phyloP scores from a whole-genome alignment of 495 filamentous ascomycete species.

The Penicillium verhagenii region DNA sequence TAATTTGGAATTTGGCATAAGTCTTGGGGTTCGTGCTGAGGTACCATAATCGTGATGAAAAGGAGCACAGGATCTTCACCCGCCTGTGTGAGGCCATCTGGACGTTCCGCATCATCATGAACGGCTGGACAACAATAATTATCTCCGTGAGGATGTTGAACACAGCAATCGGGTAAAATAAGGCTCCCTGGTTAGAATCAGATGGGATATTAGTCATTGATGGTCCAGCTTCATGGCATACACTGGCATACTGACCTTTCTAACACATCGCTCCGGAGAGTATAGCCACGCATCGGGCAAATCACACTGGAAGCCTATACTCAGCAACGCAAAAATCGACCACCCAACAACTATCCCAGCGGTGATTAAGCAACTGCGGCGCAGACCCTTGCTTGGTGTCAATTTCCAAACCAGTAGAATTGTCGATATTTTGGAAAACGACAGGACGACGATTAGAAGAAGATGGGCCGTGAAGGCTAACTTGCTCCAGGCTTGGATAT shows the following conservation, averaged over 20 bases:
- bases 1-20: no score
- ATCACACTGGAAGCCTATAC: slow-evolving; percentile 27
- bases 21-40: background rate
- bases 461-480: slow-evolving; percentile 27
- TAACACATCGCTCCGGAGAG: slow-evolving; percentile 22
- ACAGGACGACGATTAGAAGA: slow-evolving; percentile 24
- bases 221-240: background rate
- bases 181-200: slow-evolving; percentile 4
- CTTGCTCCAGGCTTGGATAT: slow-evolving; percentile 23
- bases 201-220: background rate
- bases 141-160: slow-evolving; percentile 27
- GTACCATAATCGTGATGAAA: slow-evolving; percentile 21
- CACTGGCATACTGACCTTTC: slow-evolving; percentile 16
- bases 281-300: slow-evolving; percentile 26
- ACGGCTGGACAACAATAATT: slow-evolving; percentile 16
- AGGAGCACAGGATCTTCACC: slow-evolving; percentile 26
- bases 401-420: background rate
- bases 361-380: background rate
- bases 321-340: slow-evolving; percentile 21
- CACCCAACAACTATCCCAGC: slow-evolving; percentile 7
- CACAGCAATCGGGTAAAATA: slow-evolving; percentile 23
- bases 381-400: background rate
- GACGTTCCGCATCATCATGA: slow-evolving; percentile 29
- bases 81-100: slow-evolving; percentile 21
- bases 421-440: background rate